Percentiles rank a stretch among this genome's conserved stretches.
Evolutionary conservation across 257 asterid species (phyloP).

Genomic region (Solanum lycopersicoides): DNA sequence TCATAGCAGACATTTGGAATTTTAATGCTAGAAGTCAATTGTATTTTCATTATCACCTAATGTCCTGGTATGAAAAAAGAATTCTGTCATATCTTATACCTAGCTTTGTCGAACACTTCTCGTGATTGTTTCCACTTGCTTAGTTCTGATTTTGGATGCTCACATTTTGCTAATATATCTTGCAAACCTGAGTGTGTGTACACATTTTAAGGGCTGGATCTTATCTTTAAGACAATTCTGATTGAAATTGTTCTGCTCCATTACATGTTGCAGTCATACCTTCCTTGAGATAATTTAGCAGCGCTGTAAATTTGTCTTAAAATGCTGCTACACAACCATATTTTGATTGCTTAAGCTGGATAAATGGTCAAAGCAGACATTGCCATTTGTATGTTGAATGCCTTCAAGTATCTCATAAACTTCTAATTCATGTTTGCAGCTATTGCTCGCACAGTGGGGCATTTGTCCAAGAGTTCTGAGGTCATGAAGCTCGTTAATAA

Average conservation of each 20-base stretch:
- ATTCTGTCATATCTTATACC: not conserved
- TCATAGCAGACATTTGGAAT: not conserved
- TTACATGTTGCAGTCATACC: not conserved
- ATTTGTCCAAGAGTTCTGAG: constrained; percentile 91
- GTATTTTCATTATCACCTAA: not conserved
- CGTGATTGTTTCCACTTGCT: not conserved
- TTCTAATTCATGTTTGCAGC: constrained; percentile 34
- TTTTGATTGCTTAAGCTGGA: not conserved
- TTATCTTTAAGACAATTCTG: not conserved
- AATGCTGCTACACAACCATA: not conserved
- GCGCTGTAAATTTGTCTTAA: not conserved
- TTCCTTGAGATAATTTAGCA: not conserved
- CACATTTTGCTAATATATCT: not conserved
- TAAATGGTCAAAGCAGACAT: not conserved
- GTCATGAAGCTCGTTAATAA: constrained; percentile 94
- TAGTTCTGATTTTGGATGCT: not conserved
- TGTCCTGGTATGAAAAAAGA: not conserved
- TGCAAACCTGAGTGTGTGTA: not conserved
- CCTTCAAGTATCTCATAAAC: not conserved
- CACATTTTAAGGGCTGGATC: not conserved
- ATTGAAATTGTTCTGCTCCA: not conserved
- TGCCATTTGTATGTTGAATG: not conserved
- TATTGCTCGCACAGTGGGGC: constrained; percentile 90
- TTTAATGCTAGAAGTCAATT: not conserved
- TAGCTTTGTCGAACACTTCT: not conserved